Conservation (phyloP, 129 eudicot genomes). For the Centaurea solstitialis region DNA sequence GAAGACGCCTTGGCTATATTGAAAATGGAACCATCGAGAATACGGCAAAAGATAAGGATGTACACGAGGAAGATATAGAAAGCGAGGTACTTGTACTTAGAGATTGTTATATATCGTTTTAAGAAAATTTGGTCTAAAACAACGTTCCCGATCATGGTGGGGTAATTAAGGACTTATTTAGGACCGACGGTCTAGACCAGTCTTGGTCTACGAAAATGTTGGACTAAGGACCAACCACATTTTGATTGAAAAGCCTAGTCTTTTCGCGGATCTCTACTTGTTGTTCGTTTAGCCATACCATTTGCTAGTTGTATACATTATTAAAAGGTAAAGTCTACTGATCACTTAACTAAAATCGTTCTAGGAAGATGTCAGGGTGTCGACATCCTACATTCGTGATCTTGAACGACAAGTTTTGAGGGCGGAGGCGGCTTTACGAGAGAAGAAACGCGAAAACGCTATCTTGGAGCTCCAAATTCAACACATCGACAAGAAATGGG, state of each 20-base stretch:
- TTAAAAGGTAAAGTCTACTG: background rate
- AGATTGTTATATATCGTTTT: background rate
- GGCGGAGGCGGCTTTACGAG: slow-evolving; percentile 50
- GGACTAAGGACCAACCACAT: background rate
- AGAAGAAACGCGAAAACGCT: slow-evolving; percentile 52
- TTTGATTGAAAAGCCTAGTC: background rate
- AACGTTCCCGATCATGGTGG: too few relatives aligned
- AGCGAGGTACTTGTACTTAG: slow-evolving; percentile 21
- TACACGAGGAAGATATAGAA: background rate
- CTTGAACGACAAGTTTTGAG: slow-evolving; percentile 56
- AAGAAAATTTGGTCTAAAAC: background rate
- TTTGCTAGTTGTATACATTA: background rate
- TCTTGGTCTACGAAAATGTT: background rate
- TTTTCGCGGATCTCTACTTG: background rate
- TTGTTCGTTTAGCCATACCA: background rate
- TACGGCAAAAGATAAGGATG: background rate
- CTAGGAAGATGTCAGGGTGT: slow-evolving; percentile 44
- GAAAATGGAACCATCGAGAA: slow-evolving; percentile 6
- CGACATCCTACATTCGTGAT: slow-evolving; percentile 34
- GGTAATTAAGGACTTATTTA: background rate
- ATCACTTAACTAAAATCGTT: slow-evolving; percentile 1
- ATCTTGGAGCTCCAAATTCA: slow-evolving; percentile 40
- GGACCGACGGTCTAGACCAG: background rate
- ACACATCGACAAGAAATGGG: slow-evolving; percentile 53
- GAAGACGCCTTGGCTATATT: slow-evolving; percentile 23